A percentile compares a stretch with the other conserved stretches of the same genome.
phyloP scores from a whole-genome alignment of 176 grass and related monocot species.

The Leersia perrieri region DNA sequence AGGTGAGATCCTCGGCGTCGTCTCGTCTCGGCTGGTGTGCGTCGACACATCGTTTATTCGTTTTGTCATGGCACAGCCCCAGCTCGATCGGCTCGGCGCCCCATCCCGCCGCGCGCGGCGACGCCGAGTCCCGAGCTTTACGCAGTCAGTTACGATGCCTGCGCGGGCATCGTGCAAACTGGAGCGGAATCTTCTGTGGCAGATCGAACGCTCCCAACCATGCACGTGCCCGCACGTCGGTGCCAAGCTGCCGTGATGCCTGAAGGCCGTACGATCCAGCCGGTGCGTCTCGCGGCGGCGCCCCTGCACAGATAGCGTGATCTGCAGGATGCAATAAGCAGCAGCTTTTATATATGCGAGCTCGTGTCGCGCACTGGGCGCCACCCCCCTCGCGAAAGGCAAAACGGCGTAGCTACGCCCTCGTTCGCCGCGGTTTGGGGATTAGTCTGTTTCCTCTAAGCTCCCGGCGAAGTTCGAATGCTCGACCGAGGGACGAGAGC shows the following conservation, averaged over 20 bases:
- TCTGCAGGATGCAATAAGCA: neutral
- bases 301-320: neutral
- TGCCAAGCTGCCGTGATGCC: neutral
- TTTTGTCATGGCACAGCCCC: neutral
- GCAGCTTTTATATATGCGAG: neutral
- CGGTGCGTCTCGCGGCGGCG: slow-evolving; percentile 14
- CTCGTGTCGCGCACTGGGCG: too few relatives aligned
- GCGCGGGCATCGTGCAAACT: neutral
- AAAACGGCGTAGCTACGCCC: neutral
- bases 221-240: neutral
- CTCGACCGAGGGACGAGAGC: neutral
- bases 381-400: too few relatives aligned
- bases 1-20: neutral
- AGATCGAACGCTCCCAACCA: neutral
- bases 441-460: neutral
- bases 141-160: too few relatives aligned
- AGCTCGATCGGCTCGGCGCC: neutral
- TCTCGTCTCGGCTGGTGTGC: neutral
- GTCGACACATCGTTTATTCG: too few relatives aligned
- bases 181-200: neutral
- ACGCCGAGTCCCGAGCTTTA: neutral
- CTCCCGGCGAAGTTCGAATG: neutral
- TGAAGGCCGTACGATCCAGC: neutral
- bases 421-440: neutral
- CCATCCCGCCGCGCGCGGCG: too few relatives aligned